These are phyloP conservation scores for Vigna mungo DNA, from an alignment of 306 rosid genomes.

Conservation along the genomic window DNA sequence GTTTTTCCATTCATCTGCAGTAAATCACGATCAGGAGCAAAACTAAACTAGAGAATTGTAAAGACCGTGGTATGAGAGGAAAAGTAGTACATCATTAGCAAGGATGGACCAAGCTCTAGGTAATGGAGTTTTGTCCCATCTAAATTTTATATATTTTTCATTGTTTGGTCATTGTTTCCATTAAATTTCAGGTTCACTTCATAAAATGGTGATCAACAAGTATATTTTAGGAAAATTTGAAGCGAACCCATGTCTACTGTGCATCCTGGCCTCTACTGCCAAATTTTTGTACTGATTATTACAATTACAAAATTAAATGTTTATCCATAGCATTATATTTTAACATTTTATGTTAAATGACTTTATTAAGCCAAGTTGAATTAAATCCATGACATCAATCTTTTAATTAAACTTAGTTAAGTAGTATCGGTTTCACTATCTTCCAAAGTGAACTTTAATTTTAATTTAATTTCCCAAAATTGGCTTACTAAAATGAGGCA, in stretches of 20 bases:
- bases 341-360: background rate
- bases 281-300: background rate
- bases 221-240: constrained; percentile 4
- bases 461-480: too few species aligned
- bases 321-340: background rate
- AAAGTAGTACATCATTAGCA: constrained; percentile 25
- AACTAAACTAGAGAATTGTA: constrained; percentile 26
- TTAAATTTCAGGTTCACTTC: constrained; percentile 22
- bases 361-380: constrained; percentile 14
- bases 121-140: background rate
- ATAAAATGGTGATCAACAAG: constrained; percentile 12
- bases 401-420: constrained; percentile 23
- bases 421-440: constrained; percentile 15
- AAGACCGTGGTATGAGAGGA: constrained; percentile 16
- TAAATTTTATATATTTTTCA: constrained; percentile 11
- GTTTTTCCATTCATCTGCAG: constrained; percentile 91
- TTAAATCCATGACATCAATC: constrained; percentile 24
- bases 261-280: background rate
- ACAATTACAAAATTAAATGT: background rate
- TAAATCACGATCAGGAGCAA: constrained; percentile 38
- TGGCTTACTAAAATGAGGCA: too few species aligned
- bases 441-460: too few species aligned
- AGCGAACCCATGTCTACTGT: background rate
- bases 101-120: constrained; percentile 11
- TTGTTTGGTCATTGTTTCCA: constrained; percentile 2